These are phyloP conservation scores for Penicillium sp. DNA, from an alignment of 2,329 filamentous ascomycete species.

Conservation along the genomic window DNA sequence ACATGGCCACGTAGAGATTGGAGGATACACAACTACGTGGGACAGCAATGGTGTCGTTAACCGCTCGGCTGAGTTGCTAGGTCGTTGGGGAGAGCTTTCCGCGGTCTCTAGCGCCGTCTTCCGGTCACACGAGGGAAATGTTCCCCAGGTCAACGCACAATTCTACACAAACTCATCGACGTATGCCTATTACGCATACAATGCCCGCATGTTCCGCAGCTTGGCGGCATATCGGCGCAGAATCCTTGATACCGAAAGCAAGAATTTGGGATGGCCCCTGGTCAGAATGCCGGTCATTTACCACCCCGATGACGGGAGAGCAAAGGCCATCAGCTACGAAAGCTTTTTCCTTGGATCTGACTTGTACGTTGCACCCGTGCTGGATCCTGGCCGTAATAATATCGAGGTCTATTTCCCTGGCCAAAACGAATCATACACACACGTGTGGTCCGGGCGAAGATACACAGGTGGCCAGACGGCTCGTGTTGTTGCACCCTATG, in stretches of 20 bases:
- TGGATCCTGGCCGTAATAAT: constrained; percentile 15
- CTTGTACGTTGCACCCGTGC: constrained; percentile 23
- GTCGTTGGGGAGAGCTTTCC: constrained; percentile 38
- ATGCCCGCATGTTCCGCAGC: constrained; percentile 35
- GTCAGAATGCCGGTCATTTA: constrained; percentile 26
- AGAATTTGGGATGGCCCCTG: constrained; percentile 21
- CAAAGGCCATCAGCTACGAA: constrained; percentile 23
- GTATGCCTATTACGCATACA: constrained; percentile 37
- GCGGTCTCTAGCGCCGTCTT: constrained; percentile 36
- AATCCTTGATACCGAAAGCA: constrained; percentile 28
- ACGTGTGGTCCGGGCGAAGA: constrained; percentile 19
- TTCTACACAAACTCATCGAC: constrained; percentile 37
- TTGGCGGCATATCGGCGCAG: constrained; percentile 32
- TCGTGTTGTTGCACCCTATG: constrained; percentile 14
- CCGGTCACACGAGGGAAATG: constrained; percentile 40
- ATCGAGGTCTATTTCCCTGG: constrained; percentile 23
- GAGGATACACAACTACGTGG: constrained; percentile 37
- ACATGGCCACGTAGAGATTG: constrained; percentile 37
- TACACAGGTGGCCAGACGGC: constrained; percentile 17
- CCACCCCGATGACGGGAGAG: constrained; percentile 17
- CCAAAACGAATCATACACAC: constrained; percentile 14
- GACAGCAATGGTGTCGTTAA: constrained; percentile 30
- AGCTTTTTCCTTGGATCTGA: constrained; percentile 25
- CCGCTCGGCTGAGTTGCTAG: constrained; percentile 35
- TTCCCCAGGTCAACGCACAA: constrained; percentile 36